A percentile compares a stretch with the other conserved stretches of the same genome.
Evolutionary conservation across 2,329 filamentous ascomycete genomes (phyloP).

Genomic region (Aschersonia sp.): DNA sequence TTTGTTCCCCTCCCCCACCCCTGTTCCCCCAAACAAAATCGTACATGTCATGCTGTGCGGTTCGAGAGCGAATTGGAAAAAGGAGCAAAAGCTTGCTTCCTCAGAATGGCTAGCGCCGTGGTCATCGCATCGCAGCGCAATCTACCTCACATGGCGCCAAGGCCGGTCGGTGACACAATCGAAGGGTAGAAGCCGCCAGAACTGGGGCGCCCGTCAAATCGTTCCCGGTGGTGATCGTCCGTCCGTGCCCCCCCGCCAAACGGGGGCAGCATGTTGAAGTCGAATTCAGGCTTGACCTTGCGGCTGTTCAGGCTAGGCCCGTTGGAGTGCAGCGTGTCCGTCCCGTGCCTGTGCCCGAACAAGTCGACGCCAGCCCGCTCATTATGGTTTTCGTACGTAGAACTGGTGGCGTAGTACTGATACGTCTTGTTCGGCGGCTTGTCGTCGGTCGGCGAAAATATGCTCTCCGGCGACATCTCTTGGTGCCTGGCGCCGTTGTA

Average conservation of each 20-base stretch:
- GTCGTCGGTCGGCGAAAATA: conserved; percentile 35
- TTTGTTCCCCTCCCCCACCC: no score
- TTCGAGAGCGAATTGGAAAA: not conserved
- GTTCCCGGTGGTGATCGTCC: conserved; percentile 23
- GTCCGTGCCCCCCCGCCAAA: conserved; percentile 18
- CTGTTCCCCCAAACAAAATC: not conserved
- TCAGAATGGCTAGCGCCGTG: not conserved
- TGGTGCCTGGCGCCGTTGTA: conserved; percentile 31
- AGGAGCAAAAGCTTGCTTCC: conserved; percentile 1
- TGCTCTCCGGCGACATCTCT: conserved; percentile 34
- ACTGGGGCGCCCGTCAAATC: conserved; percentile 37
- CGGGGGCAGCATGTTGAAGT: conserved; percentile 27
- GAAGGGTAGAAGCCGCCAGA: conserved; percentile 40
- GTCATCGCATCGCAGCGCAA: conserved; percentile 6
- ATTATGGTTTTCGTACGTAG: conserved; percentile 32
- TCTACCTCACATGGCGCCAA: conserved; percentile 16
- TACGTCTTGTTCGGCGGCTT: conserved; percentile 36
- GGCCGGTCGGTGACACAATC: conserved; percentile 30
- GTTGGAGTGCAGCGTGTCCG: conserved; percentile 19
- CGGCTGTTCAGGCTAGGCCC: conserved; percentile 5
- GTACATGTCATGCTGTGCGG: not conserved
- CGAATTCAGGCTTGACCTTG: conserved; percentile 37
- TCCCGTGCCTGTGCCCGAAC: conserved; percentile 25
- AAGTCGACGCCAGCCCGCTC: conserved; percentile 32
- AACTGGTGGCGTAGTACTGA: conserved; percentile 35